These are phyloP conservation scores for Phylloporus rhodoxanthus DNA, from an alignment of 768 basidiomycete species.

Conservation along the genomic window DNA sequence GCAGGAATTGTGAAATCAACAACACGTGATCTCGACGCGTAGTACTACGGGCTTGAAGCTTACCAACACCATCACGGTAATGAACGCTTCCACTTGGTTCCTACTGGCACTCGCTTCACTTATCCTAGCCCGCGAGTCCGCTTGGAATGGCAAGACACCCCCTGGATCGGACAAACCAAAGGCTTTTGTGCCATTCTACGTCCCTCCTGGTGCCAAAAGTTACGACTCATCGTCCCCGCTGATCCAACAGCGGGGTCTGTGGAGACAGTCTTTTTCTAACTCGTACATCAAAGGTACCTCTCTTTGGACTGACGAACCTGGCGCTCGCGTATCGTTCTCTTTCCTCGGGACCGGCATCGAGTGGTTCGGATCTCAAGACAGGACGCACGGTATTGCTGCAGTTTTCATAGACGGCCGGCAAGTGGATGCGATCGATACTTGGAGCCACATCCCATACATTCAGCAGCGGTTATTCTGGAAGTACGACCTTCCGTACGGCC, in stretches of 20 bases:
- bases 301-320: conserved; percentile 43
- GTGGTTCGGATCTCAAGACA: conserved; percentile 64
- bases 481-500: conserved; percentile 44
- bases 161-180: conserved; percentile 42
- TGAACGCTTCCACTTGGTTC: conserved; percentile 4
- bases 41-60: background rate
- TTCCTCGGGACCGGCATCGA: conserved; percentile 75
- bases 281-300: conserved; percentile 47
- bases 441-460: conserved; percentile 30
- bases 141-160: conserved; percentile 64
- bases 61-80: background rate
- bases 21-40: conserved; percentile 22
- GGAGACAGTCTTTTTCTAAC: conserved; percentile 50
- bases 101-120: conserved; percentile 5
- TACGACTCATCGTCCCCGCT: conserved; percentile 67
- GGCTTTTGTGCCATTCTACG: conserved; percentile 63
- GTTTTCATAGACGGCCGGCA: conserved; percentile 55
- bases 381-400: conserved; percentile 46
- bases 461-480: conserved; percentile 66
- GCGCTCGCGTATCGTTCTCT: conserved; percentile 48
- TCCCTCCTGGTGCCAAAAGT: conserved; percentile 64
- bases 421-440: conserved; percentile 42
- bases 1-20: conserved; percentile 13
- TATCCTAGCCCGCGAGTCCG: conserved; percentile 33
- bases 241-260: conserved; percentile 56